These are phyloP conservation scores for Oryza brachyantha DNA, from an alignment of 176 grass and related monocot genomes.

Conservation along the genomic window DNA sequence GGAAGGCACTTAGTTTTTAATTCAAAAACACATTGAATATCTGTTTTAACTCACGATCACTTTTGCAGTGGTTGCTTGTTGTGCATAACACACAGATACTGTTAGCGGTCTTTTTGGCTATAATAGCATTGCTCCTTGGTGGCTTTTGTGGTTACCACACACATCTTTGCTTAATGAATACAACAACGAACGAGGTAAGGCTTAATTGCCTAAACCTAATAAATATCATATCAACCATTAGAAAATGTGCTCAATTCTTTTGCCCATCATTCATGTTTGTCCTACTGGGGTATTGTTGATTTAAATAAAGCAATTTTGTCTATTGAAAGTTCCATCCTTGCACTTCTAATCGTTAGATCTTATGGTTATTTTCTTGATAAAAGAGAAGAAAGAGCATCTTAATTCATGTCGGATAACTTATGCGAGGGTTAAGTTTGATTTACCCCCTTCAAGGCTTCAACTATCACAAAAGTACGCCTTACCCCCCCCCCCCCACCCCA, in stretches of 20 bases:
- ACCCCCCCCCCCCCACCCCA: no score
- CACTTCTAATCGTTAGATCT: neutral
- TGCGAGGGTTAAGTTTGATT: no score
- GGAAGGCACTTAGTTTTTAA: neutral
- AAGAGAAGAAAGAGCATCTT: neutral
- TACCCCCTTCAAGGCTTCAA: no score
- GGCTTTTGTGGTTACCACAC: conserved; percentile 87
- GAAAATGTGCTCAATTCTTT: neutral
- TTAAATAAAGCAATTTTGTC: neutral
- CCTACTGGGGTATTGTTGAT: neutral
- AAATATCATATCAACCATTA: neutral
- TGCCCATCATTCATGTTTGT: neutral
- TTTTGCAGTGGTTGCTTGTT: conserved; percentile 81
- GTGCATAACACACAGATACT: conserved; percentile 96
- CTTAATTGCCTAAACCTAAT: neutral
- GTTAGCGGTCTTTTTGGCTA: conserved; percentile 75
- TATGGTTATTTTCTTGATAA: neutral
- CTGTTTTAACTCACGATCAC: neutral
- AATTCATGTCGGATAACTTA: neutral
- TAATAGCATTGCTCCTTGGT: conserved; percentile 84
- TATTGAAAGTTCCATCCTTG: neutral
- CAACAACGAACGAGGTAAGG: conserved; percentile 87
- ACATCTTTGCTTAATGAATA: conserved; percentile 88
- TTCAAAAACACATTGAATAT: neutral
- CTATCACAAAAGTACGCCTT: no score